Percentiles rank a stretch among this genome's conserved stretches.
Evolutionary conservation across 2,329 filamentous ascomycete species (phyloP).

Genomic region (Mycocentrospora acerina): DNA sequence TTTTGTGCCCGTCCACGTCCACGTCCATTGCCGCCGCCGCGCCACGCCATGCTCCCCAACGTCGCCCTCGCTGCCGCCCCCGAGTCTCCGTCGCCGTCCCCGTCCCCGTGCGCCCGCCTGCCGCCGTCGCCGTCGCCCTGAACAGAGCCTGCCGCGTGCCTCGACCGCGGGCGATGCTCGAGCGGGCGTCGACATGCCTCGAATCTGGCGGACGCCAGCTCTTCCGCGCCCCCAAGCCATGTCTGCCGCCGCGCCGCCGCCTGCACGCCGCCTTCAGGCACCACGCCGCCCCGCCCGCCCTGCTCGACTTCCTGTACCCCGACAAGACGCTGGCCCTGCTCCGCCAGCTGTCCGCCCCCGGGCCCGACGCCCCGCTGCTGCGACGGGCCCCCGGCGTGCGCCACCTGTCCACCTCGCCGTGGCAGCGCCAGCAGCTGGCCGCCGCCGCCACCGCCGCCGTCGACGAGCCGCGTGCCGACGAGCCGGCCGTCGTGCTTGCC

Average conservation of each 20-base stretch:
- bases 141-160: too few species aligned
- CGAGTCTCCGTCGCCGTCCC: neutral
- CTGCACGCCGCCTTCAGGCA: conserved; percentile 60
- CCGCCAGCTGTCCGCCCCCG: conserved; percentile 23
- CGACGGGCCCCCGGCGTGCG: conserved; percentile 24
- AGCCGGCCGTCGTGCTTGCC: conserved; percentile 11
- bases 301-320: conserved; percentile 54
- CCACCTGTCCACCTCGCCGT: conserved; percentile 26
- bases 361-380: conserved; percentile 20
- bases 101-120: neutral
- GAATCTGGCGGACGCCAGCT: conserved; percentile 57
- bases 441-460: neutral
- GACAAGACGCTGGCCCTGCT: conserved; percentile 47
- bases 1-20: neutral
- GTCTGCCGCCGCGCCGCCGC: conserved; percentile 48
- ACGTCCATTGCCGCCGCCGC: neutral
- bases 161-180: conserved; percentile 53
- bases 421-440: conserved; percentile 6
- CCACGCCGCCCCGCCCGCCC: conserved; percentile 48
- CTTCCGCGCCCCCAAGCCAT: conserved; percentile 45
- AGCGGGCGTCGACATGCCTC: conserved; percentile 61
- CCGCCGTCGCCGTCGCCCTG: neutral
- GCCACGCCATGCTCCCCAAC: neutral
- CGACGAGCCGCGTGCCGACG: conserved; percentile 5
- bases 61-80: neutral